Evolutionary conservation across 1,284 basidiomycete species (phyloP).

Genomic region (Rhodotorula sp.): DNA sequence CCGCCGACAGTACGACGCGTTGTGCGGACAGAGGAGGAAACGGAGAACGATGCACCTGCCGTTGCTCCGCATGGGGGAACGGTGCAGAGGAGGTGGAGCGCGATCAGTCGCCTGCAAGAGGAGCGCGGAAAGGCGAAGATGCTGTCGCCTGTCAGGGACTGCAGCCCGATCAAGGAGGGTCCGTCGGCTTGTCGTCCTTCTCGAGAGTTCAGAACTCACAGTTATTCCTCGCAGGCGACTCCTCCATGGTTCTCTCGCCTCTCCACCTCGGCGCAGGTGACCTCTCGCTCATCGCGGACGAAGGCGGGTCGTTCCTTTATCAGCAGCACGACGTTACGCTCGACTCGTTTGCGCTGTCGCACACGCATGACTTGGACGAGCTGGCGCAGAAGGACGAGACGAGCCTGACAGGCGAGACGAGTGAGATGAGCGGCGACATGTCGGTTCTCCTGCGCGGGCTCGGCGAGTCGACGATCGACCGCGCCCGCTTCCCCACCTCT

Average conservation of each 20-base stretch:
- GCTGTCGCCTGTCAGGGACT: slow-evolving; percentile 15
- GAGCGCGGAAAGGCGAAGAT: neutral
- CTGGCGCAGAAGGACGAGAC: neutral
- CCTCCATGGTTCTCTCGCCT: slow-evolving; percentile 4
- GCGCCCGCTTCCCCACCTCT: too few relatives aligned
- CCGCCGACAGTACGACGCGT: neutral
- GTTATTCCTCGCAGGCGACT: slow-evolving; percentile 3
- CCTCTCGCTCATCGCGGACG: slow-evolving; percentile 26
- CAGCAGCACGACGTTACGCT: neutral
- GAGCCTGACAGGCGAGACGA: too few relatives aligned
- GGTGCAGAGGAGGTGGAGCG: slow-evolving; percentile 18
- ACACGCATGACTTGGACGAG: neutral
- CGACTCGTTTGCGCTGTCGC: neutral
- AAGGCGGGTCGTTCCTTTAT: slow-evolving; percentile 26
- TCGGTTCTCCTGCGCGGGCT: slow-evolving; percentile 7
- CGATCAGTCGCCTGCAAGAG: slow-evolving; percentile 5
- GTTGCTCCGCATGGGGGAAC: neutral
- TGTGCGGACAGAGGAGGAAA: neutral
- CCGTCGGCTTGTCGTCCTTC: neutral
- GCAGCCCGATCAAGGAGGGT: slow-evolving; percentile 14
- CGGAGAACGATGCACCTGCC: neutral
- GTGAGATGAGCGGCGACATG: neutral
- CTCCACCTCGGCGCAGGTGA: slow-evolving; percentile 15
- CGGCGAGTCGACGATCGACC: neutral
- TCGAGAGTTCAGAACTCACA: neutral